Evolutionary conservation across 2,329 filamentous ascomycete species (phyloP), one percentile per base, ranked within the genome.

Genomic region (Corynespora cassiicola): DNA sequence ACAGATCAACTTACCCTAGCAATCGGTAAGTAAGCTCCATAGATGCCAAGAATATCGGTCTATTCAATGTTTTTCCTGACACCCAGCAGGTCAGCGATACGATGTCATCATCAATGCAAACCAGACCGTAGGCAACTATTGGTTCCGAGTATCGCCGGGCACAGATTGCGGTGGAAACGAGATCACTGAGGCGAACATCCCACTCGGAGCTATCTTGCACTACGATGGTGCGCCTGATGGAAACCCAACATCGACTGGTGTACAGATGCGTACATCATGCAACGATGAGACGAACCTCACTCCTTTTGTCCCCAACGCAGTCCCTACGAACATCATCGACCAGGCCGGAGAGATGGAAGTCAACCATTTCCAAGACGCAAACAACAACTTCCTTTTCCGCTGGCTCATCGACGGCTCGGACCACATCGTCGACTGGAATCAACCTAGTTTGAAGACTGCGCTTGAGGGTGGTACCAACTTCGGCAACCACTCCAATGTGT

Each of bases 41-140:
- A n/a, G n/a, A n/a, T n/a, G n/a, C n/a, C n/a, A n/a, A n/a, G n/a
- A n/a, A n/a, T n/a, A n/a, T n/a, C n/a, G n/a, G n/a, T n/a, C n/a
- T n/a, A n/a, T n/a, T n/a, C n/a, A n/a, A n/a, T n/a, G n/a, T n/a
- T n/a, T n/a, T n/a, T n/a, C n/a, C n/a, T n/a, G n/a, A n/a, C n/a
- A n/a, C 15, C 21, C 58, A 11, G 39, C 66, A 36, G 70, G 63
- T 12, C 73, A 76, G 45, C 66, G 73, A 4, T 75, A 75, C 62
- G 73, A 76, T 32, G 72, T 75, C 6, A 57, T 76, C 38, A 67
- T 76, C 54, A 67, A 56, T 14, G 70, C 72, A 26, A 73, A 74
- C 42, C 71, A 74, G 45, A 62, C 70, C 3, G 53, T 58, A 2
- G 69, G 61, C 22, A 74, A 69, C 45, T 75, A 75, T 52, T 76